Base-by-base conservation (phyloP, 352 stramenopile species). In the Pythium volutum region DNA sequence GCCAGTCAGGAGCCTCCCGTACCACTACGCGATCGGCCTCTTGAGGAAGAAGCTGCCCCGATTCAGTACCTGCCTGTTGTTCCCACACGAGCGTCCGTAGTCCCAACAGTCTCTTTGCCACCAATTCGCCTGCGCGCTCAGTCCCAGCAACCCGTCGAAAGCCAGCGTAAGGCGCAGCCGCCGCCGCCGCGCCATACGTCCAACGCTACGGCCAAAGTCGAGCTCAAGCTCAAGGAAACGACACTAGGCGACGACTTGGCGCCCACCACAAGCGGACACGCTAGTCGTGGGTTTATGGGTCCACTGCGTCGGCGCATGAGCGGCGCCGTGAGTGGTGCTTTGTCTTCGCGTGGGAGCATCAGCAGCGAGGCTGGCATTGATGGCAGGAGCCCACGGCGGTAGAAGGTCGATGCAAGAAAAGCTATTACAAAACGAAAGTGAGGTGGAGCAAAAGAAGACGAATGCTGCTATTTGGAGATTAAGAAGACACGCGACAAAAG, bases 151-250 rank as follows among this genome's bases (percentile, higher is more conserved):
- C 20, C 5, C 36, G 14, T 43, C 3, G 14, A 20, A 43, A 20
- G 11, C 36, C 36, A 43, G 10, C 20, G 55, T 2, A 61, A 51
- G 36, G 42, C 50, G 8, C 49, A 57, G n/a, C 62, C 50, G 10
- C 62, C 62, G 20, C 46, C 54, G 1, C 59, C 41, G 20, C 59
- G 46, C 2, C 49, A 47, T 27, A 22, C 43, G 8, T 59, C 55
- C 7, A 67, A 47, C 20, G 51, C 29, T n/a, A 87, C 77, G 72
- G 75, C 46, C 23, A 76, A 76, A 27, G 52, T 81, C 2, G 70
- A 88, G 50, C 67, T 88, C 4, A 88, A 79, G 31, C 51, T 88
- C 15, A 91, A 87, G 27, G 77, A 91, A 25, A 66, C 71, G 0
- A 68, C 76, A 34, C 66, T 87, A 11, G 74, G 73, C 47, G 77